A percentile compares a stretch with the other conserved stretches of the same genome.
Evolutionary conservation across 371 early-diverging fungal species (phyloP).

Genomic region (Parasitella parasitica): DNA sequence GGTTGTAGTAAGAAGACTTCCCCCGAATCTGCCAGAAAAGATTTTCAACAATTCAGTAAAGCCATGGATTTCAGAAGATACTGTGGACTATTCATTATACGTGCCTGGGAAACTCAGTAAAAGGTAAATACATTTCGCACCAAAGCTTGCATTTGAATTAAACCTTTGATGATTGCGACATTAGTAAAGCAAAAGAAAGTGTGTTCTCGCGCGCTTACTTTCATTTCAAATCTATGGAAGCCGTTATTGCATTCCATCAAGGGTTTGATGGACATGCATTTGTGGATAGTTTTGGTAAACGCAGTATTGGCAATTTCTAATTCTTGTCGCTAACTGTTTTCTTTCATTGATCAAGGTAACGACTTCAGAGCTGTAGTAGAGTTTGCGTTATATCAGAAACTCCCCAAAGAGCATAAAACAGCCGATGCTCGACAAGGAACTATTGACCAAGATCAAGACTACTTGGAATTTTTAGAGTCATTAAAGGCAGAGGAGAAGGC

Average conservation of each 20-base stretch:
- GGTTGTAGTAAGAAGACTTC: slow-evolving; percentile 77
- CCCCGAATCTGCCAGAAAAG: slow-evolving; percentile 75
- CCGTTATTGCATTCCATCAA: slow-evolving; percentile 70
- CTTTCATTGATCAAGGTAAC: slow-evolving; percentile 41
- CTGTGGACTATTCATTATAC: slow-evolving; percentile 57
- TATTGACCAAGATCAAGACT: slow-evolving; percentile 79
- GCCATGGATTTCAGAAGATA: slow-evolving; percentile 54
- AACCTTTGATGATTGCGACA: neutral
- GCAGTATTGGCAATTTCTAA: no score
- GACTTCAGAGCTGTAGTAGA: slow-evolving; percentile 78
- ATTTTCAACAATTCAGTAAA: slow-evolving; percentile 66
- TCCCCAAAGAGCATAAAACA: slow-evolving; percentile 67
- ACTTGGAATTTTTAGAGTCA: slow-evolving; percentile 70
- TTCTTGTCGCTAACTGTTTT: neutral
- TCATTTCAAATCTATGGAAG: slow-evolving; percentile 68
- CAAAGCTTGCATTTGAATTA: neutral
- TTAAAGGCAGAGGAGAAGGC: slow-evolving; percentile 56
- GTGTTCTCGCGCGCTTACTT: slow-evolving; percentile 79
- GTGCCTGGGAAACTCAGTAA: slow-evolving; percentile 61
- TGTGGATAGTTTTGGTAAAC: slow-evolving; percentile 65
- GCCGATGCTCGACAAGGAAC: slow-evolving; percentile 73
- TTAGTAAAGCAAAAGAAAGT: slow-evolving; percentile 70
- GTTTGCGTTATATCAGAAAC: slow-evolving; percentile 78
- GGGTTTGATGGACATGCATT: slow-evolving; percentile 80
- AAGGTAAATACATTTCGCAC: neutral